These are phyloP conservation scores for Tricharina praecox DNA, from an alignment of 495 filamentous ascomycete genomes.

Conservation along the genomic window DNA sequence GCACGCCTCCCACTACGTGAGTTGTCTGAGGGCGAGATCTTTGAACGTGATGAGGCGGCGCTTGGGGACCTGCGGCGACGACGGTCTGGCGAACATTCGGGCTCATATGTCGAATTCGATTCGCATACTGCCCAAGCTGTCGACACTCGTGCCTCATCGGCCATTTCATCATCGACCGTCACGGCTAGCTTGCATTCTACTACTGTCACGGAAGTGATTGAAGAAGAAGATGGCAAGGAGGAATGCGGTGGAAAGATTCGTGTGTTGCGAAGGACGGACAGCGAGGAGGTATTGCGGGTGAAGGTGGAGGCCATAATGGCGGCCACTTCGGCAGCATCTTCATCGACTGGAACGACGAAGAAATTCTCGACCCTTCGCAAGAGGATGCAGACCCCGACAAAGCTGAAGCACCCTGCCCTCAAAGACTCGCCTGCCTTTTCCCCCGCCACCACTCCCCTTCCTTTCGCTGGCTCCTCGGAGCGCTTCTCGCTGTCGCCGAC, in stretches of 20 bases:
- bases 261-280: conserved; percentile 17
- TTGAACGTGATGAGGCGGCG: conserved; percentile 26
- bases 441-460: conserved; percentile 10
- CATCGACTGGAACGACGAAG: conserved; percentile 6
- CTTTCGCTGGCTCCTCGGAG: conserved; percentile 7
- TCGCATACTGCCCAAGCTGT: conserved; percentile 11
- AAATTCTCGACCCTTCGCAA: conserved; percentile 3
- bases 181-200: conserved; percentile 3
- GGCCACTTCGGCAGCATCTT: conserved; percentile 3
- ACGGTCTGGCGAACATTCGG: conserved; percentile 24
- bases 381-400: conserved; percentile 8
- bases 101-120: conserved; percentile 17
- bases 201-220: conserved; percentile 9
- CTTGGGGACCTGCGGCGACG: conserved; percentile 25
- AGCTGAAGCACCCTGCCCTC: conserved; percentile 18
- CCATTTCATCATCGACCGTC: conserved; percentile 6
- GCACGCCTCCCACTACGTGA: conserved; percentile 23
- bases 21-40: conserved; percentile 22
- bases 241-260: conserved; percentile 8
- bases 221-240: conserved; percentile 3
- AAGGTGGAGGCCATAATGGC: conserved; percentile 22
- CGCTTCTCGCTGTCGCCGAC: conserved; percentile 2
- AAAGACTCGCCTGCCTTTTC: conserved; percentile 18
- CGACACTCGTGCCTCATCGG: conserved; percentile 6
- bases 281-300: conserved; percentile 16